Evolutionary conservation across 371 early-diverging fungal genomes (phyloP).

Genomic region (Circinella minor): DNA sequence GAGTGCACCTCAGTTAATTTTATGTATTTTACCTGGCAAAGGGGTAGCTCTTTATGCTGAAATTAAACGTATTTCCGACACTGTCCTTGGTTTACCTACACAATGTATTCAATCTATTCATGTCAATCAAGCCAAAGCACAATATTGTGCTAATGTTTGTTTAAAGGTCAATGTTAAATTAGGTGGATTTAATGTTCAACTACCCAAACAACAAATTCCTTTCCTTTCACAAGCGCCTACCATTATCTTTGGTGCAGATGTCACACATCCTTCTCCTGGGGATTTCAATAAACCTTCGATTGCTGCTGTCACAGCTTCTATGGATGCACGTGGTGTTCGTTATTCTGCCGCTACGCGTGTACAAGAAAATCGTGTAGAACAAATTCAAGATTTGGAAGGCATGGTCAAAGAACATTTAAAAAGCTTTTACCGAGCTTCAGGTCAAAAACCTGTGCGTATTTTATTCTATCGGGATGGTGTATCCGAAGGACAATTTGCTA

Average conservation of each 20-base stretch:
- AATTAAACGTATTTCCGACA: slow-evolving; percentile 94
- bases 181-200: slow-evolving; percentile 77
- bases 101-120: slow-evolving; percentile 93
- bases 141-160: slow-evolving; percentile 79
- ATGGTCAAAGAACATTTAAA: slow-evolving; percentile 87
- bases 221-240: slow-evolving; percentile 77
- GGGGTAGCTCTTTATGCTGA: slow-evolving; percentile 88
- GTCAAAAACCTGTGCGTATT: slow-evolving; percentile 84
- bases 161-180: slow-evolving; percentile 91
- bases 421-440: slow-evolving; percentile 73
- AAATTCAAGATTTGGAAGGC: slow-evolving; percentile 80
- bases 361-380: slow-evolving; percentile 85
- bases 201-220: slow-evolving; percentile 48
- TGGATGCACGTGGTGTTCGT: slow-evolving; percentile 87
- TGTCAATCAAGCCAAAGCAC: slow-evolving; percentile 60
- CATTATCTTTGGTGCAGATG: slow-evolving; percentile 96
- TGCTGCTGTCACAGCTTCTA: slow-evolving; percentile 67
- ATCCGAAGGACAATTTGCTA: slow-evolving; percentile 92
- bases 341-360: slow-evolving; percentile 85
- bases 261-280: slow-evolving; percentile 88
- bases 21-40: slow-evolving; percentile 88
- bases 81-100: slow-evolving; percentile 86
- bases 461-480: slow-evolving; percentile 96
- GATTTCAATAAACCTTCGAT: slow-evolving; percentile 80
- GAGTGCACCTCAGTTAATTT: slow-evolving; percentile 72